These are phyloP conservation scores for Ustilago cynodontis DNA, from an alignment of 1,284 basidiomycete species.

Conservation along the genomic window DNA sequence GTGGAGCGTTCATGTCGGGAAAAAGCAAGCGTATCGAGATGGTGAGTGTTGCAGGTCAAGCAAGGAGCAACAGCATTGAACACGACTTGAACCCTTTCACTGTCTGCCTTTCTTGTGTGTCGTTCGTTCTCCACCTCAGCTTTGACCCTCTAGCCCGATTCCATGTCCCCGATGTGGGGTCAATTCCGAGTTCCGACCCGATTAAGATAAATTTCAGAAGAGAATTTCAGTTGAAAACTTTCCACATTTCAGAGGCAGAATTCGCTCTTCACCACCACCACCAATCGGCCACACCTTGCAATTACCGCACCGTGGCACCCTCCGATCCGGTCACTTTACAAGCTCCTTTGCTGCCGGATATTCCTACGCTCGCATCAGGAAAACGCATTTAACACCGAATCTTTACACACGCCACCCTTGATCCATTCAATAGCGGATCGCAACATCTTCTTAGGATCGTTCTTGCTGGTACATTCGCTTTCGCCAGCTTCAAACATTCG, in stretches of 20 bases:
- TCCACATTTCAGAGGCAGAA: not conserved
- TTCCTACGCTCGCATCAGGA: too few relatives aligned
- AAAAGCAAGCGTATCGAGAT: not conserved
- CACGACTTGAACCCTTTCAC: conserved; percentile 10
- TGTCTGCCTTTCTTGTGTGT: not conserved
- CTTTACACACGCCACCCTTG: not conserved
- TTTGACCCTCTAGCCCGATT: conserved; percentile 1
- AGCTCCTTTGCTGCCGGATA: too few relatives aligned
- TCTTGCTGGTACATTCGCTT: not conserved
- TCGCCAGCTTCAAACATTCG: not conserved
- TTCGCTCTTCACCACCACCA: not conserved
- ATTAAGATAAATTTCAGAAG: not conserved
- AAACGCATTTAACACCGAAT: not conserved
- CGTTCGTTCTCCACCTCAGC: conserved; percentile 9
- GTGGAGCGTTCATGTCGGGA: conserved; percentile 31
- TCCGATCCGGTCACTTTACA: not conserved
- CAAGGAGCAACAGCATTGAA: not conserved
- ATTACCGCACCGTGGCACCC: not conserved
- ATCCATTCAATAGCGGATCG: not conserved
- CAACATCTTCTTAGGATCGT: not conserved
- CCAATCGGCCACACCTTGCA: not conserved
- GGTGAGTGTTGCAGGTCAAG: not conserved
- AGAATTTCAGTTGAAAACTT: conserved; percentile 1
- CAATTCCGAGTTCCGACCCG: conserved; percentile 18
- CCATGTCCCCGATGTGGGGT: not conserved